Percentiles rank a stretch among this genome's conserved stretches.
Evolutionary conservation across 805 yeast genomes (phyloP).

Genomic region (Kluyveromyces siamensis): DNA sequence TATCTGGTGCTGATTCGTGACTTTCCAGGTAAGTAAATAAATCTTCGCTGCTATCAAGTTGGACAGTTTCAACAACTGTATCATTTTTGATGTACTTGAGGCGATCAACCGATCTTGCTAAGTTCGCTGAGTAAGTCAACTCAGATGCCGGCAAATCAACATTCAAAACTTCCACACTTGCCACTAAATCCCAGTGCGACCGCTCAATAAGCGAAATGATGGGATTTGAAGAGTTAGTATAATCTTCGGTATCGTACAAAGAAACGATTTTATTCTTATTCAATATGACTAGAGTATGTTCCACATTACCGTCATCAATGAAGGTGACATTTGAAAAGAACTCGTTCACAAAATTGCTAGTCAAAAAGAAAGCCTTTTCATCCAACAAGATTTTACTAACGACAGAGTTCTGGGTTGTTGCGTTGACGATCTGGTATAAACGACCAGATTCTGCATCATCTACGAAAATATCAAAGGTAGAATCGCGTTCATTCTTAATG

Average conservation of each 20-base stretch:
- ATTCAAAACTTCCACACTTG: conserved; percentile 1
- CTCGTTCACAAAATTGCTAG: conserved; percentile 10
- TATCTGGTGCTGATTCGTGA: conserved; percentile 12
- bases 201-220: conserved; percentile 4
- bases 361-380: conserved; percentile 1
- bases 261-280: conserved; percentile 10
- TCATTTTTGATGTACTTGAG: conserved; percentile 2
- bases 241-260: not conserved
- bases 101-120: conserved; percentile 17
- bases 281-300: conserved; percentile 19
- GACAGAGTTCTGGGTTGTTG: conserved; percentile 9
- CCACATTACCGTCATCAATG: conserved; percentile 32
- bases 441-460: conserved; percentile 9
- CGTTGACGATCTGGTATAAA: conserved; percentile 15
- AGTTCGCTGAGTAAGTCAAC: conserved; percentile 21
- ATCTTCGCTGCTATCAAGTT: not conserved
- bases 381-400: conserved; percentile 1
- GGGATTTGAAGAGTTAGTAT: not conserved
- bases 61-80: not conserved
- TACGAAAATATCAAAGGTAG: conserved; percentile 5
- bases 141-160: conserved; percentile 1
- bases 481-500: conserved; percentile 4
- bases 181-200: conserved; percentile 7
- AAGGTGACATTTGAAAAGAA: conserved; percentile 34
- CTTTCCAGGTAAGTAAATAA: not conserved